Conservation (phyloP, 441 rosid genomes). For the Corymbia calophylla region DNA sequence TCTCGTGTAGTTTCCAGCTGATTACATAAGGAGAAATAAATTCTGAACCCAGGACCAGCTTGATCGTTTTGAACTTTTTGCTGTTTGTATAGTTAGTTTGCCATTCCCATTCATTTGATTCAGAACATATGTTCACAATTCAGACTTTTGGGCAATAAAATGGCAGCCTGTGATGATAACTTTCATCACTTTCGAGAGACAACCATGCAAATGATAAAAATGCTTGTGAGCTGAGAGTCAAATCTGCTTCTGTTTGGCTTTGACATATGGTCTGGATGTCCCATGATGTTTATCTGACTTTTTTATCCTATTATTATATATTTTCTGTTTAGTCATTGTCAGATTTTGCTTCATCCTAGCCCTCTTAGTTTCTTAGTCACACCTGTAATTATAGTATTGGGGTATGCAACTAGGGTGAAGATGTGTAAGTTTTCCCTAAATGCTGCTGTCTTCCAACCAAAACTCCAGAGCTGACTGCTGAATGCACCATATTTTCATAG, state of each 20-base stretch:
- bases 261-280: not conserved
- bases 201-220: not conserved
- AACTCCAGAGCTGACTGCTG: not conserved
- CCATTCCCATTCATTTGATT: not conserved
- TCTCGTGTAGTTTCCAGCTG: not conserved
- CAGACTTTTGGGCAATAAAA: not conserved
- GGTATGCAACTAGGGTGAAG: not conserved
- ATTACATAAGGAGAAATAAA: not conserved
- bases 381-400: not conserved
- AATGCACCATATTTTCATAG: not conserved
- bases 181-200: not conserved
- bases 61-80: not conserved
- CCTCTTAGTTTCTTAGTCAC: not conserved
- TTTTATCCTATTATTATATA: not conserved
- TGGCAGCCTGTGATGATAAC: not conserved
- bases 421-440: not conserved
- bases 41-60: not conserved
- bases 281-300: not conserved
- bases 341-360: not conserved
- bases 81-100: not conserved
- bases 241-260: not conserved
- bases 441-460: not conserved
- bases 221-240: not conserved
- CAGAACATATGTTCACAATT: not conserved
- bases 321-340: not conserved